phyloP scores from a whole-genome alignment of 2,329 filamentous ascomycete genomes.

The Metarhizium guizhouense region DNA sequence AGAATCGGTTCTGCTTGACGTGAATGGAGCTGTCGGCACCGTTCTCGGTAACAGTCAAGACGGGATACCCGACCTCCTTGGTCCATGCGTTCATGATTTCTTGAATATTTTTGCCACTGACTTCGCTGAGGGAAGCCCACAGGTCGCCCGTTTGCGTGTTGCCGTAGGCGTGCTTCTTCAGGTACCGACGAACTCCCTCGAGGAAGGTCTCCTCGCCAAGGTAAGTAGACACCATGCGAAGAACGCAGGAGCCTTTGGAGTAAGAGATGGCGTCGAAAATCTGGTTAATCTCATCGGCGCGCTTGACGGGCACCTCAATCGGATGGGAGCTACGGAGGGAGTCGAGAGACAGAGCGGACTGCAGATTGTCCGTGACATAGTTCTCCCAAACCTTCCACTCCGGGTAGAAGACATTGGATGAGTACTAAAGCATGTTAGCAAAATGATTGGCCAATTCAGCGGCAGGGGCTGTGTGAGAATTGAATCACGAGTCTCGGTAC shows the following conservation, averaged over 20 bases:
- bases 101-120: constrained; percentile 84
- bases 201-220: constrained; percentile 89
- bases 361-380: constrained; percentile 87
- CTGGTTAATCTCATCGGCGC: constrained; percentile 92
- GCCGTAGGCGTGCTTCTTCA: constrained; percentile 94
- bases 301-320: constrained; percentile 92
- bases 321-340: constrained; percentile 91
- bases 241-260: constrained; percentile 89
- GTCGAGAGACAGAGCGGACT: constrained; percentile 79
- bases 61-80: constrained; percentile 89
- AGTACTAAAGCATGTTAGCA: constrained; percentile 42
- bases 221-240: constrained; percentile 96
- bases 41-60: constrained; percentile 67
- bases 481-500: not conserved
- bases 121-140: constrained; percentile 79
- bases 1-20: constrained; percentile 90
- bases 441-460: too few species aligned
- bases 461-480: not conserved
- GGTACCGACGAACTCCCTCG: constrained; percentile 80
- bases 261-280: constrained; percentile 98
- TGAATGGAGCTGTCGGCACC: constrained; percentile 63
- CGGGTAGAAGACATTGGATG: constrained; percentile 88
- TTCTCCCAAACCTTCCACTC: constrained; percentile 98
- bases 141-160: constrained; percentile 89
- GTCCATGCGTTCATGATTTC: constrained; percentile 95